These are phyloP conservation scores for Salvia miltiorrhiza DNA, from an alignment of 257 asterid species.

Conservation along the genomic window DNA sequence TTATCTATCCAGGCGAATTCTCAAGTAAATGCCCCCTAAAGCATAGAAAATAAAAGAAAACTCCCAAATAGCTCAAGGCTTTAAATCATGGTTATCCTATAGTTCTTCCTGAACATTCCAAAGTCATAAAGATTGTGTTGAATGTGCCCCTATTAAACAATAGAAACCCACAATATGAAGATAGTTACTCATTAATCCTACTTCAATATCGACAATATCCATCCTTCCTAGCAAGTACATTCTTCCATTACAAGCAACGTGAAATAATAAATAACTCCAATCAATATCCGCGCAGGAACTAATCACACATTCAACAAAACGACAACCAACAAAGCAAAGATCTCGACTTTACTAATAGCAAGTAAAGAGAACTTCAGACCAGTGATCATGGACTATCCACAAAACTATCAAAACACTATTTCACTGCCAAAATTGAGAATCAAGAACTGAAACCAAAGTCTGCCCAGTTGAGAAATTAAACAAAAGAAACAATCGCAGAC, in stretches of 20 bases:
- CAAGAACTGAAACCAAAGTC: background rate
- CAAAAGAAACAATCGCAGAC: conserved; percentile 19
- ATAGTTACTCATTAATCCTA: background rate
- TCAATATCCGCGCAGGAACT: background rate
- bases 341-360: background rate
- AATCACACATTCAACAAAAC: background rate
- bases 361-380: background rate
- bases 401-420: background rate
- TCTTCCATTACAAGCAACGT: background rate
- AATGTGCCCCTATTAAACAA: background rate
- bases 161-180: too few species aligned
- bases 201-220: background rate
- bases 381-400: background rate
- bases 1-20: too few species aligned
- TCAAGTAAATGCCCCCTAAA: too few species aligned
- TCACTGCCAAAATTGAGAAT: background rate
- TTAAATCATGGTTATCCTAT: background rate
- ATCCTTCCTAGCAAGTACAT: background rate
- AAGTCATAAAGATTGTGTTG: background rate
- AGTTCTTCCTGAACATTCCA: conserved; percentile 5
- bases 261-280: background rate
- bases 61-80: conserved; percentile 6
- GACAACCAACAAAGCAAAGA: background rate
- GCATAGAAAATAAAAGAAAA: background rate
- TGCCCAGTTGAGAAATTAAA: conserved; percentile 15